A percentile compares a stretch with the other conserved stretches of the same genome.
phyloP scores from a whole-genome alignment of 2,329 filamentous ascomycete genomes.

The Neophaeococcomyces aloes region DNA sequence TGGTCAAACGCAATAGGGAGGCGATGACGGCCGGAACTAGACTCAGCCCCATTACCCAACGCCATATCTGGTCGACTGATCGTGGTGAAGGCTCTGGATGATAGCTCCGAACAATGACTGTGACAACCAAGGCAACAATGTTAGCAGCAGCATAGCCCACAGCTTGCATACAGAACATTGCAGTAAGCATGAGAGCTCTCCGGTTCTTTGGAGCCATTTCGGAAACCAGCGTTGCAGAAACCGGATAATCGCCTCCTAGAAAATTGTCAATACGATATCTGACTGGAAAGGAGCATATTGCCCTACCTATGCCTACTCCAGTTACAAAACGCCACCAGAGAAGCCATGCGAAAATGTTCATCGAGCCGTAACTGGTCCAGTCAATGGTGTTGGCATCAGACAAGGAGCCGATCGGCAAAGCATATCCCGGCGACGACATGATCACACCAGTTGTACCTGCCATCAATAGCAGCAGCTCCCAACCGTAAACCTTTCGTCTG shows the following conservation, averaged over 20 bases:
- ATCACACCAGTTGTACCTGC: conserved; percentile 1
- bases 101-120: neutral
- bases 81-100: neutral
- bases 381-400: neutral
- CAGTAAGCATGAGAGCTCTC: conserved; percentile 1
- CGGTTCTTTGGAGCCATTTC: neutral
- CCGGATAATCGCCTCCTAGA: neutral
- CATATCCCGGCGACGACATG: conserved; percentile 1
- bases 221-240: neutral
- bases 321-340: conserved; percentile 2
- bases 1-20: neutral
- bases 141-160: neutral
- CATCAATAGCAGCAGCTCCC: neutral
- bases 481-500: conserved; percentile 1
- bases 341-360: conserved; percentile 1
- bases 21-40: conserved; percentile 1
- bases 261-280: conserved; percentile 18
- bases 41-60: conserved; percentile 3
- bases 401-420: too few relatives aligned
- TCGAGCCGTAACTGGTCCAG: neutral
- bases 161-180: neutral
- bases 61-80: conserved; percentile 2
- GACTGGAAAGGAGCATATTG: neutral
- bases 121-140: conserved; percentile 2
- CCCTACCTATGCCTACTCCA: conserved; percentile 1